phyloP scores from a whole-genome alignment of 2,329 filamentous ascomycete species.

The Ophiostoma populinum region DNA sequence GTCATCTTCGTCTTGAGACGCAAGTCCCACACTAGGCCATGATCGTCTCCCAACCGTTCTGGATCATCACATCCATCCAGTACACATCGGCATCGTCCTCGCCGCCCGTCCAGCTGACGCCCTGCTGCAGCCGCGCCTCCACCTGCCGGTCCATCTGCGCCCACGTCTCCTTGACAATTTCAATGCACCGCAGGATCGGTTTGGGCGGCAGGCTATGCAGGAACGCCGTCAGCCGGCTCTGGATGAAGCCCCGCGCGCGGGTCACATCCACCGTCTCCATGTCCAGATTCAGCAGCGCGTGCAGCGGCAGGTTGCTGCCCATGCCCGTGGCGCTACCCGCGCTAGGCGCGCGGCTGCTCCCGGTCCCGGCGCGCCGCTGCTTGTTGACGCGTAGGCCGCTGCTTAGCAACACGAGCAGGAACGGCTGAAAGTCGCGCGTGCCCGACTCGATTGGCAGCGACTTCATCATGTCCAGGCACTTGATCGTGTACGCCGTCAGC shows the following conservation, averaged over 20 bases:
- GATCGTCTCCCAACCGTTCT: conserved; percentile 35
- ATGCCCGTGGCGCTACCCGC: background rate
- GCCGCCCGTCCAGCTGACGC: conserved; percentile 9
- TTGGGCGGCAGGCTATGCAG: conserved; percentile 30
- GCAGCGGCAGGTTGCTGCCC: conserved; percentile 2
- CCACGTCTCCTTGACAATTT: conserved; percentile 35
- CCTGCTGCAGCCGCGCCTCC: conserved; percentile 1
- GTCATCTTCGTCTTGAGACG: background rate
- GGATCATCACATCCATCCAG: conserved; percentile 39
- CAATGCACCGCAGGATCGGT: conserved; percentile 29
- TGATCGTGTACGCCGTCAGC: conserved; percentile 32
- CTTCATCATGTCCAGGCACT: conserved; percentile 30
- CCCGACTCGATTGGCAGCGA: conserved; percentile 32
- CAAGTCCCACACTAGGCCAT: conserved; percentile 8
- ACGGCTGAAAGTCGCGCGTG: conserved; percentile 34
- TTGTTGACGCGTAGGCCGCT: conserved; percentile 28
- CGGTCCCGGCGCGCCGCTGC: conserved; percentile 9
- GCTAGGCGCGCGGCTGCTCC: background rate
- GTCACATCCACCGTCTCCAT: conserved; percentile 25
- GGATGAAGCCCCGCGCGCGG: conserved; percentile 28
- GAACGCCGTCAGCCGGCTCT: conserved; percentile 27
- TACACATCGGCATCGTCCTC: conserved; percentile 24
- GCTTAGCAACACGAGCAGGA: conserved; percentile 30
- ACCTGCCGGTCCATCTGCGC: conserved; percentile 23
- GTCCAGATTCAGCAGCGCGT: conserved; percentile 8